Percentiles rank a stretch among this genome's conserved stretches.
Evolutionary conservation across 2,329 filamentous ascomycete species (phyloP).

Genomic region (Trichoderma hamatum): DNA sequence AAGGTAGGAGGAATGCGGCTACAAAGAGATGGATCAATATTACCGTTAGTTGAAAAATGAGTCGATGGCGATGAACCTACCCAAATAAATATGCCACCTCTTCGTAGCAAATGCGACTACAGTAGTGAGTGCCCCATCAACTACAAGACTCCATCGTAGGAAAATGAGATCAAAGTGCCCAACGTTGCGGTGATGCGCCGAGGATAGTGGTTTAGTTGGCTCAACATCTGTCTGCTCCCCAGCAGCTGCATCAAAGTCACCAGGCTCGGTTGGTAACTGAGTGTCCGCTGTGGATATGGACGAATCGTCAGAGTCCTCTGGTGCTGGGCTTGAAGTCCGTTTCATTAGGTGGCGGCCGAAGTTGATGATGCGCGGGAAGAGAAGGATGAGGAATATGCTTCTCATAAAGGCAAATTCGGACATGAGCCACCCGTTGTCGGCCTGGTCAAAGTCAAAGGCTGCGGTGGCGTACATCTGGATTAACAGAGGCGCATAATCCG

Average conservation of each 20-base stretch:
- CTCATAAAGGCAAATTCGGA: conserved; percentile 58
- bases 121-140: conserved; percentile 66
- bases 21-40: not conserved
- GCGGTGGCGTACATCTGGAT: conserved; percentile 63
- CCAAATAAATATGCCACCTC: conserved; percentile 70
- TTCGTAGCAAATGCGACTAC: conserved; percentile 63
- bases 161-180: conserved; percentile 69
- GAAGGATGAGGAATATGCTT: conserved; percentile 57
- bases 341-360: conserved; percentile 41
- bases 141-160: conserved; percentile 64
- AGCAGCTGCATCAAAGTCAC: conserved; percentile 46
- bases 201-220: conserved; percentile 40
- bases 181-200: conserved; percentile 47
- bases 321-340: not conserved
- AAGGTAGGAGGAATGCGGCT: conserved; percentile 66
- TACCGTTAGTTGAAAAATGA: not conserved
- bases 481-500: conserved; percentile 66
- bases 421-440: conserved; percentile 60
- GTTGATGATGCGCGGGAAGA: conserved; percentile 57
- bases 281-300: conserved; percentile 11
- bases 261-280: conserved; percentile 43
- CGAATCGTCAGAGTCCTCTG: conserved; percentile 7
- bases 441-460: conserved; percentile 57
- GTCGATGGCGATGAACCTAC: conserved; percentile 37
- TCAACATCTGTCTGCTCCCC: conserved; percentile 50